Percentiles rank a stretch among this genome's conserved stretches.
phyloP scores from a whole-genome alignment of 2,329 filamentous ascomycete genomes.

The Grosmannia huntii region DNA sequence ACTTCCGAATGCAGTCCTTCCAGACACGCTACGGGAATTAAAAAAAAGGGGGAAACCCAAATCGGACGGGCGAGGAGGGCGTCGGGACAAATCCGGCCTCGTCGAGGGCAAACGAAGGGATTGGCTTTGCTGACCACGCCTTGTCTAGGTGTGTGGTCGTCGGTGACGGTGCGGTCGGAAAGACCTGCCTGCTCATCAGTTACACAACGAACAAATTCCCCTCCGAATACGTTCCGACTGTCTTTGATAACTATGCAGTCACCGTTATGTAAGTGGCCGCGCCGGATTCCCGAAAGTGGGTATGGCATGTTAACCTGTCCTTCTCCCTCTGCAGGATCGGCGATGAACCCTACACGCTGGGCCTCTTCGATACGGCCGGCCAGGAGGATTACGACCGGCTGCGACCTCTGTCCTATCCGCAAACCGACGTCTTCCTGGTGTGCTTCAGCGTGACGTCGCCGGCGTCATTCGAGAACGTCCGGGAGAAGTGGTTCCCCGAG shows the following conservation, averaged over 20 bases:
- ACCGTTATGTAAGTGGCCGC: slow-evolving; percentile 85
- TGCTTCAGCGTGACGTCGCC: slow-evolving; percentile 98
- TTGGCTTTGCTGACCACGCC: slow-evolving; percentile 2
- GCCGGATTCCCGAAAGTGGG: neutral
- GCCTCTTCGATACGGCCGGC: slow-evolving; percentile 94
- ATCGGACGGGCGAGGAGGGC: neutral
- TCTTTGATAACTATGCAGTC: slow-evolving; percentile 99
- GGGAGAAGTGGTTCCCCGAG: slow-evolving; percentile 98
- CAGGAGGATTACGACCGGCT: slow-evolving; percentile 99
- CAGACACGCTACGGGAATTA: neutral
- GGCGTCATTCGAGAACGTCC: slow-evolving; percentile 96
- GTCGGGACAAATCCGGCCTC: neutral
- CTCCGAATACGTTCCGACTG: slow-evolving; percentile 97
- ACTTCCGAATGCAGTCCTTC: neutral
- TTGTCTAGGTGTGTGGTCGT: slow-evolving; percentile 82
- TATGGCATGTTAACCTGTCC: neutral
- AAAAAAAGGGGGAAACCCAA: neutral
- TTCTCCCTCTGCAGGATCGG: slow-evolving; percentile 64
- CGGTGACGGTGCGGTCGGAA: slow-evolving; percentile 97
- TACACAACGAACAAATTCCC: slow-evolving; percentile 99
- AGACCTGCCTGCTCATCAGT: slow-evolving; percentile 97
- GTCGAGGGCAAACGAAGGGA: neutral
- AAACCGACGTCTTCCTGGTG: slow-evolving; percentile 97
- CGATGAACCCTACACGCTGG: slow-evolving; percentile 94
- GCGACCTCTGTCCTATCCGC: slow-evolving; percentile 90